Evolutionary conservation across 2,329 filamentous ascomycete genomes (phyloP).

Genomic region (Pleoardoris graminearum): DNA sequence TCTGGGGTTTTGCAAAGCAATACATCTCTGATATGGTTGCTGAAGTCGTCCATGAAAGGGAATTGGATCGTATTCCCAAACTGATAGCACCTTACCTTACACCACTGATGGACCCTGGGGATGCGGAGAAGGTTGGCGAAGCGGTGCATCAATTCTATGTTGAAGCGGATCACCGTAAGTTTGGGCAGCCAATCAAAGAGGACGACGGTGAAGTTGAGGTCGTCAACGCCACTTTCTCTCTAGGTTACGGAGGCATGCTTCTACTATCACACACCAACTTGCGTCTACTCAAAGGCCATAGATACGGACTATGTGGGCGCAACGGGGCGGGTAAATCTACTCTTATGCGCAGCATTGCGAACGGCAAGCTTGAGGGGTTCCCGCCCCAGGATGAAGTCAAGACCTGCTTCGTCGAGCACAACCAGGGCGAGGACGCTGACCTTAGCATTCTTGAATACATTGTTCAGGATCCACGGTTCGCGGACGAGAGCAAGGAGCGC

Average conservation of each 20-base stretch:
- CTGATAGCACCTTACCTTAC: slow-evolving; percentile 76
- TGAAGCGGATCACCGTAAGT: slow-evolving; percentile 84
- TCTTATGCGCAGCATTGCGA: slow-evolving; percentile 93
- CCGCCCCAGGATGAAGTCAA: slow-evolving; percentile 88
- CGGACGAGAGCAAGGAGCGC: slow-evolving; percentile 74
- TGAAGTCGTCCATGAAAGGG: slow-evolving; percentile 83
- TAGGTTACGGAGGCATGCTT: slow-evolving; percentile 97
- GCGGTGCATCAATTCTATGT: slow-evolving; percentile 78
- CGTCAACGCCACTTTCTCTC: slow-evolving; percentile 95
- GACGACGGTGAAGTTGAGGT: slow-evolving; percentile 94
- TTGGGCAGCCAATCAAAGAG: slow-evolving; percentile 79
- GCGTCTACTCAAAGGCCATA: slow-evolving; percentile 90
- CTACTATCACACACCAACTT: slow-evolving; percentile 95
- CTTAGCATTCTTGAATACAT: slow-evolving; percentile 95
- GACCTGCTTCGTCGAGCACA: slow-evolving; percentile 98
- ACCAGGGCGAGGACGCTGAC: slow-evolving; percentile 96
- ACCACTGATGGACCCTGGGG: slow-evolving; percentile 65
- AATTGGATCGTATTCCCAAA: slow-evolving; percentile 70
- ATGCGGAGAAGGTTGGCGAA: slow-evolving; percentile 68
- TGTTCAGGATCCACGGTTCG: slow-evolving; percentile 83
- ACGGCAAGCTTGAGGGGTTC: slow-evolving; percentile 96
- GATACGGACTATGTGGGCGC: slow-evolving; percentile 94
- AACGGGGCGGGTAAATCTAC: slow-evolving; percentile 99
- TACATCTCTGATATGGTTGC: slow-evolving; percentile 85
- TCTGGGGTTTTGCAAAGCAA: slow-evolving; percentile 68